Evolutionary conservation across 306 rosid genomes (phyloP).

Genomic region (Cyamopsis tetragonoloba): DNA sequence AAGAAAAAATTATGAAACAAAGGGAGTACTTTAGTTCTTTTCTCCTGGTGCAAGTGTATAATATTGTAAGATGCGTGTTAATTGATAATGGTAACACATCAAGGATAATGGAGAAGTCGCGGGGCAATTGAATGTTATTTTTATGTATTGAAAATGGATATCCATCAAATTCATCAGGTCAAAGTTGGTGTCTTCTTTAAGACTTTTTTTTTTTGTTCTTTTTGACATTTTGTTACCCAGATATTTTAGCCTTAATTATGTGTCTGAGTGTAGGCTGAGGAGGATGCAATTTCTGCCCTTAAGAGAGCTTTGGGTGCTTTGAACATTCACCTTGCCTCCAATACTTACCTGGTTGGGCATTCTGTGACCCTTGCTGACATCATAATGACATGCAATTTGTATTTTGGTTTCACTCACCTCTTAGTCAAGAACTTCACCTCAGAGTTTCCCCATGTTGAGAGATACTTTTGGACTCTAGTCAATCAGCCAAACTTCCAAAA

Average conservation of each 20-base stretch:
- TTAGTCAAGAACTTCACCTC: slow-evolving; percentile 69
- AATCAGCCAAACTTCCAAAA: slow-evolving; percentile 81
- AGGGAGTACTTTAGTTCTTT: not conserved
- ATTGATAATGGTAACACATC: not conserved
- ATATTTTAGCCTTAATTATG: not conserved
- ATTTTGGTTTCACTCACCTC: slow-evolving; percentile 35
- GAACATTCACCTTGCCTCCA: slow-evolving; percentile 65
- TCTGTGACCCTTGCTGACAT: slow-evolving; percentile 86
- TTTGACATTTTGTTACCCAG: not conserved
- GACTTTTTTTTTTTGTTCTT: not conserved
- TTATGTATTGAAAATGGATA: not conserved
- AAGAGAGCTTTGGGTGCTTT: slow-evolving; percentile 61
- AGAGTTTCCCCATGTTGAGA: slow-evolving; percentile 82
- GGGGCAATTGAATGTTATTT: not conserved
- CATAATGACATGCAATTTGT: slow-evolving; percentile 45
- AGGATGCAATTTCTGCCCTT: slow-evolving; percentile 47
- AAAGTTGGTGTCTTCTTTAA: not conserved
- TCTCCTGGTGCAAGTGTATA: not conserved
- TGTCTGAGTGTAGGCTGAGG: slow-evolving; percentile 58
- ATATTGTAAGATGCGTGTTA: not conserved
- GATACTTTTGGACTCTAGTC: slow-evolving; percentile 94
- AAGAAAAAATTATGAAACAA: no score
- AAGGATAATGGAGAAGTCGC: not conserved
- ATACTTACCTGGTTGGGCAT: slow-evolving; percentile 78
- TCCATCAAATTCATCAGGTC: not conserved